phyloP scores from a whole-genome alignment of 305 asterid genomes.

The Nicotiana rustica region DNA sequence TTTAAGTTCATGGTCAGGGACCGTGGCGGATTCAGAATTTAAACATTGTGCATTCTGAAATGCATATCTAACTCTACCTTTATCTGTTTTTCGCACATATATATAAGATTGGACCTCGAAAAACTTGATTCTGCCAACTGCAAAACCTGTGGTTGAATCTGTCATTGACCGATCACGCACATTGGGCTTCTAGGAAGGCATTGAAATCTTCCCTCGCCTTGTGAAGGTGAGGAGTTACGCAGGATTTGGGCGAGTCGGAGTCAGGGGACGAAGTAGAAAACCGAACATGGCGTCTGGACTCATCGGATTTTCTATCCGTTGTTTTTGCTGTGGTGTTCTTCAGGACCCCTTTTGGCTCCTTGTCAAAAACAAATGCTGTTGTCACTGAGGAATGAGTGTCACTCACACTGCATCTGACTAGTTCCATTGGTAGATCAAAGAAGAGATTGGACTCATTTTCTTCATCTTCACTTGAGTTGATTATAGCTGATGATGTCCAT shows the following conservation, averaged over 20 bases:
- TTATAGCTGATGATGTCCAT: constrained; percentile 72
- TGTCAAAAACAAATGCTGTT: constrained; percentile 71
- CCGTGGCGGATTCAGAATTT: background rate
- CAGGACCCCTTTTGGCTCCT: constrained; percentile 64
- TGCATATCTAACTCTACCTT: background rate
- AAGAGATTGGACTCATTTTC: constrained; percentile 55
- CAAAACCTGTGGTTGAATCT: background rate
- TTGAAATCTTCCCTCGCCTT: constrained; percentile 68
- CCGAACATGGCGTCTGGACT: constrained; percentile 61
- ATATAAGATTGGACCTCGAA: background rate
- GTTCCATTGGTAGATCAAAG: constrained; percentile 85
- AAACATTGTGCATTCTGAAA: background rate
- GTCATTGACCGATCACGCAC: constrained; percentile 38
- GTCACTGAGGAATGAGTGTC: constrained; percentile 68
- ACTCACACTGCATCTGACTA: constrained; percentile 58
- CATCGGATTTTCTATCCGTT: constrained; percentile 36
- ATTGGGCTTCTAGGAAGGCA: constrained; percentile 75
- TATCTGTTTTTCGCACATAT: background rate
- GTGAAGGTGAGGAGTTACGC: constrained; percentile 57
- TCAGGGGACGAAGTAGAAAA: constrained; percentile 54
- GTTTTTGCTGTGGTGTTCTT: constrained; percentile 41
- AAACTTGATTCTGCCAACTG: background rate
- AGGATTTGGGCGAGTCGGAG: constrained; percentile 49
- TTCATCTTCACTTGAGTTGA: constrained; percentile 50
- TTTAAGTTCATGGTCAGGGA: background rate